Conservation (phyloP, 2,329 filamentous ascomycete genomes). For the Stenocarpella maydis region DNA sequence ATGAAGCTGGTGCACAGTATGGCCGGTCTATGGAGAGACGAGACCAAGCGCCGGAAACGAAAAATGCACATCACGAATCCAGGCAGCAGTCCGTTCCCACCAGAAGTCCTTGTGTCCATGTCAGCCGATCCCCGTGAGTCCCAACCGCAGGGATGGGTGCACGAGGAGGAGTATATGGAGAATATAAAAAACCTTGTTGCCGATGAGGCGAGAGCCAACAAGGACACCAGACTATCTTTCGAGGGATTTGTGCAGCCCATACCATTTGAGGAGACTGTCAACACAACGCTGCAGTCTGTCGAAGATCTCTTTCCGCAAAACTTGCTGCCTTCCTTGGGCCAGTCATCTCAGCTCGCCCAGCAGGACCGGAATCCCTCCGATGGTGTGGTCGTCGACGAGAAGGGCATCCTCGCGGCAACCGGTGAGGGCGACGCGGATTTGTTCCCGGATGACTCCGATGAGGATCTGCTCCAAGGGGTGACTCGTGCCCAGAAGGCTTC, state of each 20-base stretch:
- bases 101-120: slow-evolving; percentile 86
- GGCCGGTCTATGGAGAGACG: slow-evolving; percentile 91
- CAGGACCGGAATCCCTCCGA: slow-evolving; percentile 46
- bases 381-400: slow-evolving; percentile 72
- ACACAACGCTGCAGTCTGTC: slow-evolving; percentile 82
- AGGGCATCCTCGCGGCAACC: slow-evolving; percentile 56
- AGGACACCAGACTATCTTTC: slow-evolving; percentile 61
- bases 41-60: slow-evolving; percentile 79
- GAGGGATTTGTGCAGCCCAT: slow-evolving; percentile 68
- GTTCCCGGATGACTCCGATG: slow-evolving; percentile 62
- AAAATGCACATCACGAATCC: slow-evolving; percentile 71
- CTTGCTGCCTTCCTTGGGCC: slow-evolving; percentile 58
- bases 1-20: slow-evolving; percentile 91
- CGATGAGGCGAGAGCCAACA: slow-evolving; percentile 65
- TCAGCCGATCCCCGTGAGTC: slow-evolving; percentile 81
- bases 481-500: slow-evolving; percentile 37
- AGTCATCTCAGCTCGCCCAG: slow-evolving; percentile 43
- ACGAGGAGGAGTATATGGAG: slow-evolving; percentile 82
- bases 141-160: slow-evolving; percentile 85
- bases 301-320: slow-evolving; percentile 84
- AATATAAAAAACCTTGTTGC: slow-evolving; percentile 69
- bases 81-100: slow-evolving; percentile 78
- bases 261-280: slow-evolving; percentile 67
- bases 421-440: slow-evolving; percentile 55
- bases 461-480: slow-evolving; percentile 52